Conservation (phyloP, 176 grass and related monocot genomes). For the Oryza brachyantha region DNA sequence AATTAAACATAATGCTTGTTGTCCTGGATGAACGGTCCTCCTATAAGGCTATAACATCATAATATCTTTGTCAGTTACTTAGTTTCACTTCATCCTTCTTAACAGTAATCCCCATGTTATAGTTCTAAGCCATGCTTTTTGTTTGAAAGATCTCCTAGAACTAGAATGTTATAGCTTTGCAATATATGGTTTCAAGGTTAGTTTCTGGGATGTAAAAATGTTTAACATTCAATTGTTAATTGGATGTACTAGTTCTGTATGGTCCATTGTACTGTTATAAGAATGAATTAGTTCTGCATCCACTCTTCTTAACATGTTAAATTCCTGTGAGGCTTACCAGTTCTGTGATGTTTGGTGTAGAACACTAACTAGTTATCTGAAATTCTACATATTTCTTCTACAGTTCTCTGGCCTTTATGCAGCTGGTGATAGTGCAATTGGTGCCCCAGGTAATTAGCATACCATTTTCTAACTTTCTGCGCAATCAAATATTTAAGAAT, state of each 20-base stretch:
- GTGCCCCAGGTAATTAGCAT: conserved; percentile 60
- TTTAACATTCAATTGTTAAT: conserved; percentile 11
- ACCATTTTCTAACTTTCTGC: background rate
- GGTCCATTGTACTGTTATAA: background rate
- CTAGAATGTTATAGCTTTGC: background rate
- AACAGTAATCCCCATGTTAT: background rate
- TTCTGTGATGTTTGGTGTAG: conserved; percentile 20
- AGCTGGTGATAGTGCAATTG: conserved; percentile 52
- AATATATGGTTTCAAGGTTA: background rate
- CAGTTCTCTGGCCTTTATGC: conserved; percentile 85
- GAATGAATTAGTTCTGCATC: background rate
- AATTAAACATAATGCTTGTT: background rate
- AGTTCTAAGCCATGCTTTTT: background rate
- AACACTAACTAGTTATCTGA: conserved; percentile 19
- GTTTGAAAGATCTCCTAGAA: background rate
- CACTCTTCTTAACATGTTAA: background rate
- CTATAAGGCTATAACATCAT: background rate
- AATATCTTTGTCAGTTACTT: background rate
- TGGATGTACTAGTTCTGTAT: background rate
- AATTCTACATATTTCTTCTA: conserved; percentile 34
- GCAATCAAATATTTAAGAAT: background rate
- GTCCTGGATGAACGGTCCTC: background rate
- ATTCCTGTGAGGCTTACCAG: background rate
- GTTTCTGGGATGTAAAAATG: background rate
- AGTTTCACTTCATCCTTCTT: background rate